Evolutionary conservation across 805 yeast genomes (phyloP), one percentile per base, ranked within the genome.

Genomic region (Torulaspora indica): DNA sequence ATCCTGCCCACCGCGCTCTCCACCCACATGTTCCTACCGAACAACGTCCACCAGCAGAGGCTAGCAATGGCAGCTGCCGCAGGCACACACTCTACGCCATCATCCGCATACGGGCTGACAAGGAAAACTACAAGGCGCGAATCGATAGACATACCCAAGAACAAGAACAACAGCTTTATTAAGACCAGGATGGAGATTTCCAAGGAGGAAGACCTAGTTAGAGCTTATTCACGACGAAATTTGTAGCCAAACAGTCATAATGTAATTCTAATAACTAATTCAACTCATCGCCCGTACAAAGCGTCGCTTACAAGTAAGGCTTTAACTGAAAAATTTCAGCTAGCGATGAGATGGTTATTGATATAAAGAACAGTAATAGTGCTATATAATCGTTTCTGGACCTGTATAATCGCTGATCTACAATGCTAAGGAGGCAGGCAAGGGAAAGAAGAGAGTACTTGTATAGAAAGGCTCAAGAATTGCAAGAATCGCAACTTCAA

Each of bases 371-470:
- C 17, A 9, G 6, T 8, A 31, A 6, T 5, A 15, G 10, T 15
- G 22, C 14, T 8, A 29, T 12, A n/a, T n/a, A 25, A 12, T 25
- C n/a, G n/a, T 25, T 25, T 8, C 4, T 25, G 10, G 7, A 4
- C n/a, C 28, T 25, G 10, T 18, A 24, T 27, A 32, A 5, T 12
- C n/a, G 5, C 14, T 18, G n/a, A 38, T 3, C 22, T 25, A 15
- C 7, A 13, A 75, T 76, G 96, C 68, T 88, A 45, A 79, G 98
- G 67, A 79, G 88, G 72, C 95, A 91, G 61, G 97, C 98, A 6
- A 81, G 98, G 69, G 97, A 93, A 65, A 78, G 98, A 70, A 79
- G 95, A 66, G 98, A 93, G 60, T 93, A 90, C 58, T 72, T 93
- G 22, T 93, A 86, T 70, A 77, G 88, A 40, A 89, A 90, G 63